phyloP scores from a whole-genome alignment of 495 filamentous ascomycete species.

The Penicillium lividum region DNA sequence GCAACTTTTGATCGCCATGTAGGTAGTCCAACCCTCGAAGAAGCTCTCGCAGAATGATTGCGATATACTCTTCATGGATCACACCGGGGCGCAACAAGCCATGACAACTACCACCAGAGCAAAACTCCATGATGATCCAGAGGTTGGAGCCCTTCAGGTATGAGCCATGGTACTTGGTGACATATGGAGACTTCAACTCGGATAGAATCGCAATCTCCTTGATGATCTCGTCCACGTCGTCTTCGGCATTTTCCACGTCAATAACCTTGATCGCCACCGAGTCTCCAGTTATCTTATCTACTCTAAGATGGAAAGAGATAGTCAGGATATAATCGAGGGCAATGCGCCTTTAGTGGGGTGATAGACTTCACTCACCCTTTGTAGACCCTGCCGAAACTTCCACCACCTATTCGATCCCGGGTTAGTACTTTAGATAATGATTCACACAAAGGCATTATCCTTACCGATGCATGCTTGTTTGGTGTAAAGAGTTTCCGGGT shows the following conservation, averaged over 20 bases:
- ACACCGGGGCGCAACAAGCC: conserved; percentile 89
- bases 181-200: conserved; percentile 88
- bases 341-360: not conserved
- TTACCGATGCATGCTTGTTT: conserved; percentile 92
- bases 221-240: conserved; percentile 98
- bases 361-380: conserved; percentile 66
- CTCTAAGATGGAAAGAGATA: conserved; percentile 47
- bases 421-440: conserved; percentile 6
- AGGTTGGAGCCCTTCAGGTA: conserved; percentile 93
- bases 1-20: conserved; percentile 91
- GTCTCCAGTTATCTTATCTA: conserved; percentile 81
- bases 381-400: conserved; percentile 94
- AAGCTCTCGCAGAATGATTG: conserved; percentile 88
- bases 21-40: conserved; percentile 90
- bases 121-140: conserved; percentile 98
- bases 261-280: conserved; percentile 95
- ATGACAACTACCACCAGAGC: conserved; percentile 87
- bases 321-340: not conserved
- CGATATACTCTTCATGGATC: conserved; percentile 93
- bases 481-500: conserved; percentile 87
- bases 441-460: conserved; percentile 20
- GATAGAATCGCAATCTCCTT: conserved; percentile 96
- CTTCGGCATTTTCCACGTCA: conserved; percentile 96
- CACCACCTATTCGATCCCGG: conserved; percentile 56
- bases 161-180: conserved; percentile 95